Evolutionary conservation across 2,329 filamentous ascomycete genomes (phyloP), one percentile per base, ranked within the genome.

Genomic region (Hypoxylon sp.): DNA sequence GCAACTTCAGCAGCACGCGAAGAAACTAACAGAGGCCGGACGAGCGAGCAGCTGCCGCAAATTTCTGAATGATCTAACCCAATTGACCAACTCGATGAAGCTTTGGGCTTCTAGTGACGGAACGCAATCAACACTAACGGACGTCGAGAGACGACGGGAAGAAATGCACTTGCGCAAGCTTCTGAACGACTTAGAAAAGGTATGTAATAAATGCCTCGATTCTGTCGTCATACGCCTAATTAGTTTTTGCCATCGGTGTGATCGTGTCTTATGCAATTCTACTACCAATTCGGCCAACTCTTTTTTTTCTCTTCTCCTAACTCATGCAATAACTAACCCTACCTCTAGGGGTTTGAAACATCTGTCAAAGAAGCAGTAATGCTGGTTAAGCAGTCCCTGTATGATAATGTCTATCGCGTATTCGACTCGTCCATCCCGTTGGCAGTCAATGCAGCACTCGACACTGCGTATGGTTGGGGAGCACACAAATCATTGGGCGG

Each of bases 1-100:
- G 1, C 81, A 84, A 47, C 81, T 91, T 0, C 87, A 88, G 72
- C 79, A 79, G 0, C 88, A 92, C 69, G 90, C 88, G 58, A 85
- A 83, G 65, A 84, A 84, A 46, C 78, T 91, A 2, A 90, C 89
- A 0, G 84, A 87, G 26, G 56, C 69, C 4, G 68, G 68, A 10
- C 73, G 77, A 26, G 76, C 80, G 5, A 80, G 79, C 3, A 80
- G 78, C 17, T 85, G 81, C 54, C 81, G 81, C 8, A 77, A 75
- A 1, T 89, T 89, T 65, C 77, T 91, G 2, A 85, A 84, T 10
- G 82, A 80, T 31, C 57, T 90, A 3, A 81, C 79, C 46, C 83
- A 85, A 65, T 73, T 88, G 0, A 65, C 89, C 2, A 86, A 84
- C 31, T 88, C 86, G 0, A 77, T 91, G 55, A 80, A 76, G 8